Evolutionary conservation across 441 rosid genomes (phyloP), one percentile per base, ranked within the genome.

Genomic region (Iberis amara): DNA sequence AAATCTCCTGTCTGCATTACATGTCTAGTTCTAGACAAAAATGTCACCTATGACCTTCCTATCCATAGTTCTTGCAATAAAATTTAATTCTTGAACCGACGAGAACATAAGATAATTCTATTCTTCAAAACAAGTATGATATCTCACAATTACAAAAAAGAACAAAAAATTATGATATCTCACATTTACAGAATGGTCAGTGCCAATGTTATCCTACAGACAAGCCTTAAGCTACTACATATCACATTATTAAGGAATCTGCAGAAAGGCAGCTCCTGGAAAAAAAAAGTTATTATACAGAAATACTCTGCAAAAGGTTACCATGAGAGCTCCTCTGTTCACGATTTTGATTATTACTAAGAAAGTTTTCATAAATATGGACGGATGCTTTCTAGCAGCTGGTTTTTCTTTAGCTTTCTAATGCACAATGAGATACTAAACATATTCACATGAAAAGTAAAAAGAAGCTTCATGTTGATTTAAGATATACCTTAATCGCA

Each of bases 381-480:
- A 85, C 55, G 88, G 69, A 47, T 36, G 89, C 66, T 81, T 87
- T 76, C 96, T 81, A 14, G 96, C 95, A 44, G 89, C 86, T 52
- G 78, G 71, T 57, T 85, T 83, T 70, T 96, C 83, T 78, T 80
- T 91, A 50, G 86, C 81, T 76, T 75, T 85, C 98, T 91, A 84
- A 56, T 68, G 11, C 60, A 62, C 52, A 61, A 21, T 5, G 26
- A 26, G 6, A 35, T 42, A 53, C 6, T 39, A 41, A 32, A n/a
- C 13, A 40, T 13, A 33, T 33, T 66, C 28, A 59, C 42, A 41
- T 18, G 3, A 7, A 35, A 11, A 40, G 11, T 1, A 5, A 49
- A 55, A 44, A 32, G 33, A 0, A 55, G 44, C 26, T 43, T 6
- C 21, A 40, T 8, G 46, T 18, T 30, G 12, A 18, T 27, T 11